A percentile compares a stretch with the other conserved stretches of the same genome.
Evolutionary conservation across 192 early-diverging fungal genomes (phyloP).

Genomic region (Linnemannia exigua): DNA sequence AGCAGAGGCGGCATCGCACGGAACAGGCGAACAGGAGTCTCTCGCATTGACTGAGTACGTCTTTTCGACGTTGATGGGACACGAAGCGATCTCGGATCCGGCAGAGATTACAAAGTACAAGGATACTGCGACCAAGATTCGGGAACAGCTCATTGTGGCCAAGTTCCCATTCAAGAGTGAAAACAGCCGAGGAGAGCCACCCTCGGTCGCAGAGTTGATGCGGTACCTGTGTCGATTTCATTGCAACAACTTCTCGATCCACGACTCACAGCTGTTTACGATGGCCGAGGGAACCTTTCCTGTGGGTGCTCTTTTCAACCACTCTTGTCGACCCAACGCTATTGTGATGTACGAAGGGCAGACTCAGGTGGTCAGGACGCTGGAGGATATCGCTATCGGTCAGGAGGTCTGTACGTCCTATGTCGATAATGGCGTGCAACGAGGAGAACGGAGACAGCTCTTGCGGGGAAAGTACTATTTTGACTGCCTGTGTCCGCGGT

Average conservation of each 20-base stretch:
- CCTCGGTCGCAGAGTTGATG: slow-evolving; percentile 55
- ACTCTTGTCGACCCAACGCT: slow-evolving; percentile 77
- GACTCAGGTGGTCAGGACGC: slow-evolving; percentile 62
- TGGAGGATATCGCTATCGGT: slow-evolving; percentile 66
- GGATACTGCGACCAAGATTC: slow-evolving; percentile 37
- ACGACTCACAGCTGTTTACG: slow-evolving; percentile 72
- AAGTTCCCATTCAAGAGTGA: slow-evolving; percentile 46
- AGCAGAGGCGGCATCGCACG: not conserved
- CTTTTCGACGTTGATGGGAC: slow-evolving; percentile 61
- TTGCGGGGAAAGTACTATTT: slow-evolving; percentile 68
- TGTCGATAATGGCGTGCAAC: slow-evolving; percentile 64
- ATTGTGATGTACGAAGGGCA: slow-evolving; percentile 67
- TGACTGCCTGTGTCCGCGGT: slow-evolving; percentile 62
- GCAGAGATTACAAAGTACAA: slow-evolving; percentile 40
- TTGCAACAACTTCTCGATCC: slow-evolving; percentile 75
- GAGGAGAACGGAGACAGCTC: slow-evolving; percentile 27
- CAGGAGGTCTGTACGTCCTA: slow-evolving; percentile 72
- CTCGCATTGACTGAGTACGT: slow-evolving; percentile 47
- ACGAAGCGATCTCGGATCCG: slow-evolving; percentile 44
- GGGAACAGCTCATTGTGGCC: slow-evolving; percentile 38
- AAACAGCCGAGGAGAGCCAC: slow-evolving; percentile 21
- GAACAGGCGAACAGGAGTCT: slow-evolving; percentile 11
- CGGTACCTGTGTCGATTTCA: slow-evolving; percentile 69
- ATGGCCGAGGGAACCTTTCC: slow-evolving; percentile 76
- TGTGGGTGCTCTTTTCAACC: slow-evolving; percentile 73